Percentiles rank a stretch among this genome's conserved stretches.
These are phyloP conservation scores for Curvularia eragrostidis DNA, from an alignment of 2,329 filamentous ascomycete species.

Conservation along the genomic window DNA sequence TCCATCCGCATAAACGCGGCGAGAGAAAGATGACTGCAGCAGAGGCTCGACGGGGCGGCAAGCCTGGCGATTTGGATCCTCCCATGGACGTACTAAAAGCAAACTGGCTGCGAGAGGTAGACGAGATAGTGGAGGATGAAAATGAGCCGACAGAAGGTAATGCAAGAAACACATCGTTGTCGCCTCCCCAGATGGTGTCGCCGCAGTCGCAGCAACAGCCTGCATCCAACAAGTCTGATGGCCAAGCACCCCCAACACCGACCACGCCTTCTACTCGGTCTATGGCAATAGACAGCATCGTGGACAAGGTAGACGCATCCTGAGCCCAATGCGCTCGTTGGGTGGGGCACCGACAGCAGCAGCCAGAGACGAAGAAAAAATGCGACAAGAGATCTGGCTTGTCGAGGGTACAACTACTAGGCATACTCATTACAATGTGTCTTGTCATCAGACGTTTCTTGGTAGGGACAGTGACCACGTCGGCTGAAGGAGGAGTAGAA, in stretches of 20 bases:
- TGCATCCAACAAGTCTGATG: slow-evolving; percentile 31
- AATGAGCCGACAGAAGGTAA: slow-evolving; percentile 35
- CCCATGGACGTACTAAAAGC: slow-evolving; percentile 66
- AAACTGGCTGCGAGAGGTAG: slow-evolving; percentile 64
- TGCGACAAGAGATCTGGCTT: slow-evolving; percentile 5
- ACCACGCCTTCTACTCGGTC: slow-evolving; percentile 48
- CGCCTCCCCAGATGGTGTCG: slow-evolving; percentile 24
- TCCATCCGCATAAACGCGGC: slow-evolving; percentile 70
- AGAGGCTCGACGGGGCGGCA: slow-evolving; percentile 65
- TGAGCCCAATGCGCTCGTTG: slow-evolving; percentile 24
- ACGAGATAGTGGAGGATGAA: slow-evolving; percentile 51
- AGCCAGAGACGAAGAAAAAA: background rate
- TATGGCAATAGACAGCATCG: slow-evolving; percentile 51
- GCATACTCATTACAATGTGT: slow-evolving; percentile 7
- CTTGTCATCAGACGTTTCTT: slow-evolving; percentile 7
- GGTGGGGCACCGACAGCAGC: slow-evolving; percentile 1
- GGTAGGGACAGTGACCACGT: slow-evolving; percentile 3
- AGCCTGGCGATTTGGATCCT: slow-evolving; percentile 62
- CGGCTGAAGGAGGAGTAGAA: slow-evolving; percentile 6
- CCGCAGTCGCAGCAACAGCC: slow-evolving; percentile 22
- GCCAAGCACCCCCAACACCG: slow-evolving; percentile 45
- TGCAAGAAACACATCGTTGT: slow-evolving; percentile 26
- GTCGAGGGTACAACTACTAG: slow-evolving; percentile 7
- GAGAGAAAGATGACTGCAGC: slow-evolving; percentile 63
- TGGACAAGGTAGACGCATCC: slow-evolving; percentile 47